A percentile compares a stretch with the other conserved stretches of the same genome.
Conservation (phyloP, 192 early-diverging fungal genomes). For the Podila clonocystis region DNA sequence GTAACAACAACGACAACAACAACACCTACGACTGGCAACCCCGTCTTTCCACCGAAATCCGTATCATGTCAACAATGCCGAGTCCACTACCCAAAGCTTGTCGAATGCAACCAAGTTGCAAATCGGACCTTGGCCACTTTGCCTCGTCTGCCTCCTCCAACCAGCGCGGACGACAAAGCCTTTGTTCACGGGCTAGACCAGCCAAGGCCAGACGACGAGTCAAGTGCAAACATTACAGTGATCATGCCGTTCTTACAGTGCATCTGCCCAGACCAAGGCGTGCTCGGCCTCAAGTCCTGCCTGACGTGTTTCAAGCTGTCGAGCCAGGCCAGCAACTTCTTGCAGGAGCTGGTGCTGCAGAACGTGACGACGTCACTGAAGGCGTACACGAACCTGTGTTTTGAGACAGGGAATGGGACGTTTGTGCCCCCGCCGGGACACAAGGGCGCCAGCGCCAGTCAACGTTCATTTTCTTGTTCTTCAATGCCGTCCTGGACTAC, state of each 20-base stretch:
- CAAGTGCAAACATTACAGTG: not conserved
- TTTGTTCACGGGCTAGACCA: not conserved
- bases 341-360: conserved; percentile 1
- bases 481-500: not conserved
- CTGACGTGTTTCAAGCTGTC: conserved; percentile 14
- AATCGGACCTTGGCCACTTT: not conserved
- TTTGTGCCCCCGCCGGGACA: not conserved
- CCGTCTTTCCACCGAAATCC: conserved; percentile 3
- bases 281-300: conserved; percentile 4
- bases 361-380: conserved; percentile 14
- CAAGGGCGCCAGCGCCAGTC: not conserved
- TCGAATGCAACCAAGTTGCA: not conserved
- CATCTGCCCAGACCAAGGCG: conserved; percentile 14
- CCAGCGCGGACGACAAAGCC: not conserved
- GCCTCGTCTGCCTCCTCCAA: not conserved
- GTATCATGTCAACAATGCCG: conserved; percentile 1
- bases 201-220: no score
- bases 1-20: no score
- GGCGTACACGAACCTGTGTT: conserved; percentile 1
- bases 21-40: not conserved
- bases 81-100: not conserved
- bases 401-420: conserved; percentile 3
- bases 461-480: not conserved
- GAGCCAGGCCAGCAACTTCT: not conserved
- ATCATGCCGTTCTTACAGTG: conserved; percentile 16